These are phyloP conservation scores for Spizellomyces punctatus DNA, from an alignment of 192 early-diverging fungal species.

Conservation along the genomic window DNA sequence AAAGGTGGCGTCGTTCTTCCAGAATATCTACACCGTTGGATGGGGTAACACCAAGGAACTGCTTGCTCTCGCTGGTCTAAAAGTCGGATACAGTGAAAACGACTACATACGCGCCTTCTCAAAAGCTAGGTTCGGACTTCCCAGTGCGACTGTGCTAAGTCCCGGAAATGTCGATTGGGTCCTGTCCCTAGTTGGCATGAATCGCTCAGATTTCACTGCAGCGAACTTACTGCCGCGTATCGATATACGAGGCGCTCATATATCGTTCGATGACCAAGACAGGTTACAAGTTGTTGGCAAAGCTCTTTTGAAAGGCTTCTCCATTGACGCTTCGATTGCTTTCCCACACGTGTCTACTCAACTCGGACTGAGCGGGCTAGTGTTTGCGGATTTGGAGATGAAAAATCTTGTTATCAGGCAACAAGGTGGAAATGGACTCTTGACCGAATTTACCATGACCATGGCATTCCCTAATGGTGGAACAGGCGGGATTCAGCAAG, in stretches of 20 bases:
- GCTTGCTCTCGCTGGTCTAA: constrained; percentile 5
- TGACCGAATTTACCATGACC: constrained; percentile 13
- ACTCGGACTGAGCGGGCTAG: not conserved
- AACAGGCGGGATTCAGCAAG: constrained; percentile 24
- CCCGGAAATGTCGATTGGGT: no score
- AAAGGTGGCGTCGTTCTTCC: constrained; percentile 24
- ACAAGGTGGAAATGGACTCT: not conserved
- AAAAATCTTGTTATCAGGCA: constrained; percentile 7
- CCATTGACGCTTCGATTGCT: constrained; percentile 12
- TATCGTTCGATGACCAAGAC: not conserved
- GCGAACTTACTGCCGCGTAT: constrained; percentile 4
- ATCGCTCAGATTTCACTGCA: not conserved
- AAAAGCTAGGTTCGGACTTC: constrained; percentile 18
- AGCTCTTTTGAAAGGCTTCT: not conserved
- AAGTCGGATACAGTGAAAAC: constrained; percentile 30
- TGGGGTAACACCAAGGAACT: constrained; percentile 11
- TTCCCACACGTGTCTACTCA: constrained; percentile 14
- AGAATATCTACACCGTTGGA: constrained; percentile 6
- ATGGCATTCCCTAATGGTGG: constrained; percentile 3
- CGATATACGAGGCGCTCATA: constrained; percentile 11
- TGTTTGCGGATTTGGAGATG: not conserved
- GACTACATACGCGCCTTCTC: constrained; percentile 22
- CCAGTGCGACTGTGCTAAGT: constrained; percentile 6
- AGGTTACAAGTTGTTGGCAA: not conserved
- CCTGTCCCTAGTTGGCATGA: no score